phyloP scores from a whole-genome alignment of 225 moss, liverwort and hornwort genomes.

The Sphagnum tenellum region DNA sequence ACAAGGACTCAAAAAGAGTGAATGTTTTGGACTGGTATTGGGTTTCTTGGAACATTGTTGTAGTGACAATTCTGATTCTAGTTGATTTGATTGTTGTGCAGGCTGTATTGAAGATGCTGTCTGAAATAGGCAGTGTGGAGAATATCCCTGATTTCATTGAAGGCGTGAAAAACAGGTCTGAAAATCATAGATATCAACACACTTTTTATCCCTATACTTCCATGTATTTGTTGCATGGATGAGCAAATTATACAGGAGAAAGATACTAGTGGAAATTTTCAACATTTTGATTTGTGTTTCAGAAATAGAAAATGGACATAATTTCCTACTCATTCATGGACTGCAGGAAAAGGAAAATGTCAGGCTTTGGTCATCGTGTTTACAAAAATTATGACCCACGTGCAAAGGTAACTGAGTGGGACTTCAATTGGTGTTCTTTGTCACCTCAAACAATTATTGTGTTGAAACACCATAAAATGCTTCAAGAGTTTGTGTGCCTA shows the following conservation, averaged over 20 bases:
- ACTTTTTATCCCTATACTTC: no score
- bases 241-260: no score
- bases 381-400: slow-evolving; percentile 98
- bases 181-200: not conserved
- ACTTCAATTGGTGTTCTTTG: no score
- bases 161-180: slow-evolving; percentile 78
- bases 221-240: no score
- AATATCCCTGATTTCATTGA: slow-evolving; percentile 89
- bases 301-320: no score
- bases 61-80: not conserved
- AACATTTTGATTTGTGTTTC: no score
- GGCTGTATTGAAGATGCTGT: slow-evolving; percentile 94
- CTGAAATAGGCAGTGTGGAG: slow-evolving; percentile 65
- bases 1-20: no score
- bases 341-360: slow-evolving; percentile 90
- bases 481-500: no score
- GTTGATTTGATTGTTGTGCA: slow-evolving; percentile 17
- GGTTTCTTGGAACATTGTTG: not conserved
- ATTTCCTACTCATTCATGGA: not conserved
- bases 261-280: no score
- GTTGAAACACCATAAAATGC: no score
- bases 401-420: slow-evolving; percentile 51
- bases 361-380: slow-evolving; percentile 92
- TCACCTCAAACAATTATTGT: no score
- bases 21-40: no score